Percentiles rank a stretch among this genome's conserved stretches.
Conservation (phyloP, 257 asterid genomes). For the Craterostigma plantagineum region DNA sequence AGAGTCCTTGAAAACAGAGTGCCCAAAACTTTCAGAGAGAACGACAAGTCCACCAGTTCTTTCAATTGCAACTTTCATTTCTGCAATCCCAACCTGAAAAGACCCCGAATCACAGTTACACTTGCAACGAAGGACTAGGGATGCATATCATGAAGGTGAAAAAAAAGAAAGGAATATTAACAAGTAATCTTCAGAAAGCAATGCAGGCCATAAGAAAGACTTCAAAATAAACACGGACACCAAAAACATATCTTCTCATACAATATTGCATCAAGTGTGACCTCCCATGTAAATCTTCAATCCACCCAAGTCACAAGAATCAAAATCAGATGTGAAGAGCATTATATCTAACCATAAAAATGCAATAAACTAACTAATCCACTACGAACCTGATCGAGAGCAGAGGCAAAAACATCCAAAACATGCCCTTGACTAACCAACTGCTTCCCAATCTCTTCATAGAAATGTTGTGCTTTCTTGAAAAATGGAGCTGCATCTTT, state of each 20-base stretch:
- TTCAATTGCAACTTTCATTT: conserved; percentile 91
- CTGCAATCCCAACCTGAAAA: conserved; percentile 94
- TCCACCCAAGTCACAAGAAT: too few species aligned
- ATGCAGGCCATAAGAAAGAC: too few species aligned
- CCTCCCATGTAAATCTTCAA: too few species aligned
- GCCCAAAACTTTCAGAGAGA: conserved; percentile 94
- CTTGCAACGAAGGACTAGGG: too few species aligned
- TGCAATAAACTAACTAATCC: conserved; percentile 1
- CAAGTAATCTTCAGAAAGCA: too few species aligned
- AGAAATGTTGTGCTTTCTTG: conserved; percentile 69
- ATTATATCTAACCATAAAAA: neutral
- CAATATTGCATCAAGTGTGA: too few species aligned
- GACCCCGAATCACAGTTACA: conserved; percentile 2
- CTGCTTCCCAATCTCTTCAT: conserved; percentile 74
- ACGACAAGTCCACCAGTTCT: conserved; percentile 90
- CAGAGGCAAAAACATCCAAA: conserved; percentile 88
- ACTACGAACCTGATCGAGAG: conserved; percentile 80
- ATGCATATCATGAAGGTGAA: too few species aligned
- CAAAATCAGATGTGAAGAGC: too few species aligned
- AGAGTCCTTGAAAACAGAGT: conserved; percentile 90
- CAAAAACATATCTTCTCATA: too few species aligned
- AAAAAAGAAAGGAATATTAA: too few species aligned
- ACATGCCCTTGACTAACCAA: conserved; percentile 81
- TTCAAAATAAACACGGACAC: too few species aligned
- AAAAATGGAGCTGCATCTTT: conserved; percentile 84